Percentiles rank a stretch among this genome's conserved stretches.
Conservation (phyloP, 805 yeast species). For the Candida dajiaensis region DNA sequence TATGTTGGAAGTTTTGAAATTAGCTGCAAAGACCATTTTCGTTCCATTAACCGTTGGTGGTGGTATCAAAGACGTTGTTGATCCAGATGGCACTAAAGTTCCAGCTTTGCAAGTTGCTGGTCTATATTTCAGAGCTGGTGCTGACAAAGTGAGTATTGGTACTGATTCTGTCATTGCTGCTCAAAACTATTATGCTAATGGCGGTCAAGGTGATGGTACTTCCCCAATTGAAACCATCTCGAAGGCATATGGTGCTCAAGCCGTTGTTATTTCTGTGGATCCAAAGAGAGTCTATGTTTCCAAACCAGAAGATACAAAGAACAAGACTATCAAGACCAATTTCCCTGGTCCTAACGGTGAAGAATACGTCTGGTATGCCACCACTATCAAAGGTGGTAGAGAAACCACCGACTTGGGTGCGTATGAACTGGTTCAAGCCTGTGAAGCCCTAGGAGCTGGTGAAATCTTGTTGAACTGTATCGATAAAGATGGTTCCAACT, state of each 20-base stretch:
- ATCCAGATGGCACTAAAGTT: constrained; percentile 72
- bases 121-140: constrained; percentile 91
- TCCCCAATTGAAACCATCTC: constrained; percentile 94
- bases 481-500: constrained; percentile 94
- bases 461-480: constrained; percentile 90
- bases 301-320: constrained; percentile 52
- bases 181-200: constrained; percentile 63
- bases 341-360: constrained; percentile 86
- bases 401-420: constrained; percentile 89
- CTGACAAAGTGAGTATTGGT: constrained; percentile 98
- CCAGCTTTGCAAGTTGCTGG: constrained; percentile 91
- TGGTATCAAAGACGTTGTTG: constrained; percentile 87
- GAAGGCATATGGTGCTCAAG: constrained; percentile 89
- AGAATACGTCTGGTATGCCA: constrained; percentile 86
- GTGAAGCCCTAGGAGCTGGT: constrained; percentile 94
- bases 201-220: constrained; percentile 55
- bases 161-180: constrained; percentile 94
- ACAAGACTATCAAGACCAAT: constrained; percentile 57
- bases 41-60: constrained; percentile 99
- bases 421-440: constrained; percentile 78
- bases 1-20: constrained; percentile 82
- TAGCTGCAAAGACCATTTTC: constrained; percentile 84
- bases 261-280: constrained; percentile 97
- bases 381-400: constrained; percentile 96
- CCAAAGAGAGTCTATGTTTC: constrained; percentile 83